These are phyloP conservation scores for Tirmania nivea DNA, from an alignment of 495 filamentous ascomycete genomes.

Conservation along the genomic window DNA sequence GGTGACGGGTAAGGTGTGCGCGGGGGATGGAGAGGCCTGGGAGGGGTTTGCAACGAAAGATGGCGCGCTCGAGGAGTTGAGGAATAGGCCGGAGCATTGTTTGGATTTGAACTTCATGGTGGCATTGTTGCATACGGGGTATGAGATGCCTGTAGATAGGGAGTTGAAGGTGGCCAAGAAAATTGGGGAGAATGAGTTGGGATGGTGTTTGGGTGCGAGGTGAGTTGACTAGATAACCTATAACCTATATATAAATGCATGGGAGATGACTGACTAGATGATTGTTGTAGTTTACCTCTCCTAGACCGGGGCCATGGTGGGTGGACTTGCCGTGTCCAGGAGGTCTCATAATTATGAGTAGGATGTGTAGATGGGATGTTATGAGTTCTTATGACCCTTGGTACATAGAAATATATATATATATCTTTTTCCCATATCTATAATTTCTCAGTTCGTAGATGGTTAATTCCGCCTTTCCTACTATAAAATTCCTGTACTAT, in stretches of 20 bases:
- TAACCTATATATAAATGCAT: neutral
- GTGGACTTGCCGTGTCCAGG: conserved; percentile 52
- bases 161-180: conserved; percentile 98
- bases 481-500: too few relatives aligned
- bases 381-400: too few relatives aligned
- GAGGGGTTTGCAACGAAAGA: conserved; percentile 50
- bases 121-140: conserved; percentile 76
- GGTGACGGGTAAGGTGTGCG: conserved; percentile 63
- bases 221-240: conserved; percentile 27
- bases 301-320: conserved; percentile 44
- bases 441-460: too few relatives aligned
- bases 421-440: too few relatives aligned
- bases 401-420: too few relatives aligned
- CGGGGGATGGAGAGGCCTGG: conserved; percentile 53
- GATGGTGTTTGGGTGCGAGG: conserved; percentile 92
- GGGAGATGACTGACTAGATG: neutral
- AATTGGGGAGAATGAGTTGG: conserved; percentile 88
- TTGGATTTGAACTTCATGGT: conserved; percentile 92
- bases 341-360: conserved; percentile 27
- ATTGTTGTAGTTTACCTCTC: conserved; percentile 37
- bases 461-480: too few relatives aligned
- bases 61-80: conserved; percentile 51
- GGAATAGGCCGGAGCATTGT: conserved; percentile 67
- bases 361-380: too few relatives aligned
- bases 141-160: conserved; percentile 89